Evolutionary conservation across 371 early-diverging fungal species (phyloP).

Genomic region (Mortierella sp.): DNA sequence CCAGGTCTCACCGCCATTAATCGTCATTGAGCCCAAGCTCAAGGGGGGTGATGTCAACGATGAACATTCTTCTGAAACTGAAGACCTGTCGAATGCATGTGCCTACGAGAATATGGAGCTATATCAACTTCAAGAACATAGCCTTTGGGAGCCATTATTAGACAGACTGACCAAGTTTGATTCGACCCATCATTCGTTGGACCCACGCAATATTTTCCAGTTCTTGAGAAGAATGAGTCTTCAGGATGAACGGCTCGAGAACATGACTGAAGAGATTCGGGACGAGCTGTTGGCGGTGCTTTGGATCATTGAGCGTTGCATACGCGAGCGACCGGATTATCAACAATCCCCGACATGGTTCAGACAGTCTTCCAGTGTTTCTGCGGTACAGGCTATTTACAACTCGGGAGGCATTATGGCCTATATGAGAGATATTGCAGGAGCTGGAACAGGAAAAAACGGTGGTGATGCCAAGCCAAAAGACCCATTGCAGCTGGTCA

Average conservation of each 20-base stretch:
- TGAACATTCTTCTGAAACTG: background rate
- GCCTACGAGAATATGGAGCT: conserved; percentile 40
- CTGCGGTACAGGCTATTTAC: conserved; percentile 25
- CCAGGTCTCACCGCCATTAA: background rate
- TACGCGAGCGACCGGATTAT: conserved; percentile 29
- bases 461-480: background rate
- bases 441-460: background rate
- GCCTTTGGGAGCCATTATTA: conserved; percentile 45
- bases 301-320: conserved; percentile 44
- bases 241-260: background rate
- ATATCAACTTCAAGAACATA: conserved; percentile 29
- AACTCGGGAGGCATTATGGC: conserved; percentile 25
- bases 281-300: conserved; percentile 34
- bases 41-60: background rate
- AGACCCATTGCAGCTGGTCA: conserved; percentile 24
- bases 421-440: background rate
- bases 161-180: conserved; percentile 45
- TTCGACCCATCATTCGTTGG: conserved; percentile 30
- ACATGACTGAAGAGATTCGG: conserved; percentile 6
- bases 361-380: conserved; percentile 45
- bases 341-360: conserved; percentile 50
- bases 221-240: conserved; percentile 36
- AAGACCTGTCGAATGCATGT: conserved; percentile 1
- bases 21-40: background rate
- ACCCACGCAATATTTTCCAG: conserved; percentile 33